Evolutionary conservation across 169 alveolate genomes (phyloP), one percentile per base, ranked within the genome.

Genomic region (Pseudocohnilembus persalinus): DNA sequence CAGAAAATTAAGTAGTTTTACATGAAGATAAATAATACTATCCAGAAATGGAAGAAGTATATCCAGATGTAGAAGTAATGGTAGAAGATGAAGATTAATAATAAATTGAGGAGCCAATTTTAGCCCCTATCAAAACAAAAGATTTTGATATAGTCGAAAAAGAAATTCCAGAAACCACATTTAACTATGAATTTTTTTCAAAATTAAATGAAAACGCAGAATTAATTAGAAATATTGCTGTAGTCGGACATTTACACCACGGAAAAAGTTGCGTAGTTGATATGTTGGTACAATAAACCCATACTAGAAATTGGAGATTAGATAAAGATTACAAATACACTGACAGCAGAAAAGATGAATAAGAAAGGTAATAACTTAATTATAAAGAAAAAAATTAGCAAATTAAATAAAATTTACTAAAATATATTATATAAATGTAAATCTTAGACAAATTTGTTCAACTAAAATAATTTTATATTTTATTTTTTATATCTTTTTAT

Each of bases 201-300:
- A 94, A 96, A 77, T 88, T 99, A 87, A 97, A 97, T 97, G 88
- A 90, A 25, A 96, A 98, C 77, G 99, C 99, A 27, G 95, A 96
- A 73, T 89, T 97, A 91, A 96, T 98, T 29, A 95, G 99, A 84
- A 98, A 98, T 93, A 93, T 99, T 0, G 98, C 99, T 81, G 88
- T 99, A 74, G 94, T 97, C 31, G 99, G 99, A 0, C 99, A 97
- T 83, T 90, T 99, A 82, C 99, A 99, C 84, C 99, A 97, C 80
- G 99, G 99, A 4, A 99, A 99, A 90, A 99, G 99, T 29, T 91
- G 98, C 31, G 86, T 99, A 72, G 93, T 98, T 90, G 99, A 99
- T 89, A 92, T 99, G 94, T 91, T 99, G 35, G 98, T 98, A 27
- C 94, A 98, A 92, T 92, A 93, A 87, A 98, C 99, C 63, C 99